Percentiles rank a stretch among this genome's conserved stretches.
Conservation (phyloP, 495 filamentous ascomycete genomes). For the Cladorrhinum samala region DNA sequence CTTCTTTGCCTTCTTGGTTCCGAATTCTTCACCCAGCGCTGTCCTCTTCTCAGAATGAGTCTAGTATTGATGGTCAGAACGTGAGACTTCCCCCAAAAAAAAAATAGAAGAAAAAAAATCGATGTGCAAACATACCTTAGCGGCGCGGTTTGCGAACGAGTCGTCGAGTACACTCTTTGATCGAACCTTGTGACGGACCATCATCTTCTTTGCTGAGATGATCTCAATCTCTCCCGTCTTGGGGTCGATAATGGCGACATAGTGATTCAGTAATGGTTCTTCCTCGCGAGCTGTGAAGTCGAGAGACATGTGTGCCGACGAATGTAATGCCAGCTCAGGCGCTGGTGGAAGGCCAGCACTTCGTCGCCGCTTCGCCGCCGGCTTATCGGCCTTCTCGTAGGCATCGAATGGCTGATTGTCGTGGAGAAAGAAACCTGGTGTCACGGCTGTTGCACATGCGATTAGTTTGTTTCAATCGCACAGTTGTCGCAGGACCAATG, state of each 20-base stretch:
- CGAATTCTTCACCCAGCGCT: constrained; percentile 81
- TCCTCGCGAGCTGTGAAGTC: constrained; percentile 76
- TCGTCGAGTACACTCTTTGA: constrained; percentile 41
- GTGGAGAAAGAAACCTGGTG: constrained; percentile 59
- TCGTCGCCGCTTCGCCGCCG: constrained; percentile 35
- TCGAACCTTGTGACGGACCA: constrained; percentile 59
- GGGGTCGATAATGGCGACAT: constrained; percentile 80
- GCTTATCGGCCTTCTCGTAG: constrained; percentile 52
- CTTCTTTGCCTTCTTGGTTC: constrained; percentile 90
- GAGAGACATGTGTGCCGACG: constrained; percentile 66
- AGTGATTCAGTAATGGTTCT: constrained; percentile 71
- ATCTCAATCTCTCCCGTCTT: constrained; percentile 64
- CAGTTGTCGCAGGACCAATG: not conserved
- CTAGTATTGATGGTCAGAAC: constrained; percentile 33
- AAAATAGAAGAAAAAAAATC: constrained; percentile 8
- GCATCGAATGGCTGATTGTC: constrained; percentile 53
- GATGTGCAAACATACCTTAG: constrained; percentile 33
- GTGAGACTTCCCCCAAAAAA: not conserved
- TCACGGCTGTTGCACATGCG: constrained; percentile 48
- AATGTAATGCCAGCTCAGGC: constrained; percentile 66
- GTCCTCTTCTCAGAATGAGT: constrained; percentile 55
- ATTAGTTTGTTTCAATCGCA: constrained; percentile 4
- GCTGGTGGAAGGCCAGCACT: constrained; percentile 39
- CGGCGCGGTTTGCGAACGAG: constrained; percentile 31
- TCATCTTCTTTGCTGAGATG: constrained; percentile 67